These are phyloP conservation scores for Tricholoma furcatifolium DNA, from an alignment of 768 basidiomycete species.

Conservation along the genomic window DNA sequence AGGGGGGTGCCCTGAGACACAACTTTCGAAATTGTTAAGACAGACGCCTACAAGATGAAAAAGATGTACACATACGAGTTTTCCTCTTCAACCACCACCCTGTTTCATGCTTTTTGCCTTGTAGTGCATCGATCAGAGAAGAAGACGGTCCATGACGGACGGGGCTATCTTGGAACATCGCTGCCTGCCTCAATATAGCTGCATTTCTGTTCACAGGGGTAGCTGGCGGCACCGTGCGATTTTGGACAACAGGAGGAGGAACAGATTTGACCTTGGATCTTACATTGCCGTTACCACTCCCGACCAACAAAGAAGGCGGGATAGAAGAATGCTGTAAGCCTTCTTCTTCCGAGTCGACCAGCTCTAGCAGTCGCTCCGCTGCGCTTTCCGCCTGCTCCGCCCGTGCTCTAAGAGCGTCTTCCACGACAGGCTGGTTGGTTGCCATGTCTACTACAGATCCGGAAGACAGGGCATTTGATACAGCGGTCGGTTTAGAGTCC, in stretches of 20 bases:
- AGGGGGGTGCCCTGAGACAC: conserved; percentile 48
- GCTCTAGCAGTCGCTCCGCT: conserved; percentile 82
- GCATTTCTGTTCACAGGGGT: conserved; percentile 66
- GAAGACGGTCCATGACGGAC: conserved; percentile 48
- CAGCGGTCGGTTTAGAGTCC: conserved; percentile 44
- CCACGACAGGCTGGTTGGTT: conserved; percentile 54
- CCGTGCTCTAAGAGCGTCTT: conserved; percentile 82
- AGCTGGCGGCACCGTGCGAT: conserved; percentile 39
- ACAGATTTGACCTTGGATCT: conserved; percentile 40
- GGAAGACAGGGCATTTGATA: conserved; percentile 63
- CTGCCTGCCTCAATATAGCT: conserved; percentile 69
- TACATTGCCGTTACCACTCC: conserved; percentile 31
- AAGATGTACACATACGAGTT: conserved; percentile 48
- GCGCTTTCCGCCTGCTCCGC: conserved; percentile 95
- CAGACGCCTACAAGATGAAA: background rate
- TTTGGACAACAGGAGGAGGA: conserved; percentile 32
- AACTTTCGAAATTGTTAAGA: conserved; percentile 31
- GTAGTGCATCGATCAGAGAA: conserved; percentile 66
- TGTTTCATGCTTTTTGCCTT: conserved; percentile 65
- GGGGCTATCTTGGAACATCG: conserved; percentile 82
- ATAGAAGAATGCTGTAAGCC: conserved; percentile 49
- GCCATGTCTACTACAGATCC: conserved; percentile 41
- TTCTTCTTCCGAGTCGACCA: conserved; percentile 79
- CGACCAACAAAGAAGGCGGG: conserved; percentile 52
- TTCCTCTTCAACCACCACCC: conserved; percentile 86